A percentile compares a stretch with the other conserved stretches of the same genome.
Evolutionary conservation across 2,329 filamentous ascomycete genomes (phyloP).

Genomic region (Colletotrichum spaethianum): DNA sequence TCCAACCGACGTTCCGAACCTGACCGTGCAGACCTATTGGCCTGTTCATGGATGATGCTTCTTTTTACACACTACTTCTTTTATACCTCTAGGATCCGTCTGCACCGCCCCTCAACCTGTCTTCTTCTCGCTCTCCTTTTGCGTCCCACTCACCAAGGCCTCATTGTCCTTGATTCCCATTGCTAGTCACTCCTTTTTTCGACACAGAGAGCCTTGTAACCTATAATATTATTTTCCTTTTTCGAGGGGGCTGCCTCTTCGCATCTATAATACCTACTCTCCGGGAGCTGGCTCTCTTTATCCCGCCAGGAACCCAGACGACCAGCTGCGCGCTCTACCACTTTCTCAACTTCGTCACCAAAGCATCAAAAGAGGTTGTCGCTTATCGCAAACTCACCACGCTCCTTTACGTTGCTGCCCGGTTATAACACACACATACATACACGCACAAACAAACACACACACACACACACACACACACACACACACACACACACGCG

Average conservation of each 20-base stretch:
- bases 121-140: constrained; percentile 57
- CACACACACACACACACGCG: too few relatives aligned
- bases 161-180: constrained; percentile 54
- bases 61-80: constrained; percentile 61
- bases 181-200: constrained; percentile 67
- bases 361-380: constrained; percentile 59
- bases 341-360: constrained; percentile 46
- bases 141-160: constrained; percentile 58
- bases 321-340: constrained; percentile 51
- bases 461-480: neutral
- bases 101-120: constrained; percentile 64
- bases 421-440: constrained; percentile 42
- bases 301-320: constrained; percentile 58
- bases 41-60: constrained; percentile 57
- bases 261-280: constrained; percentile 55
- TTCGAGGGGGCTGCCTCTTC: constrained; percentile 56
- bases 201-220: constrained; percentile 42
- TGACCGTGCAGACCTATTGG: constrained; percentile 59
- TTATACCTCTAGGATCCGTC: constrained; percentile 65
- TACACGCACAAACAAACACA: neutral
- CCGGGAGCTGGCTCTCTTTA: constrained; percentile 69
- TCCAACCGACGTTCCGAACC: constrained; percentile 66
- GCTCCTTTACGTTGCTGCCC: constrained; percentile 52
- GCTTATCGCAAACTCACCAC: constrained; percentile 57
- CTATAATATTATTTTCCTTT: constrained; percentile 47